Percentiles rank a stretch among this genome's conserved stretches.
These are phyloP conservation scores for Mitragyna speciosa DNA, from an alignment of 257 asterid species.

Conservation along the genomic window DNA sequence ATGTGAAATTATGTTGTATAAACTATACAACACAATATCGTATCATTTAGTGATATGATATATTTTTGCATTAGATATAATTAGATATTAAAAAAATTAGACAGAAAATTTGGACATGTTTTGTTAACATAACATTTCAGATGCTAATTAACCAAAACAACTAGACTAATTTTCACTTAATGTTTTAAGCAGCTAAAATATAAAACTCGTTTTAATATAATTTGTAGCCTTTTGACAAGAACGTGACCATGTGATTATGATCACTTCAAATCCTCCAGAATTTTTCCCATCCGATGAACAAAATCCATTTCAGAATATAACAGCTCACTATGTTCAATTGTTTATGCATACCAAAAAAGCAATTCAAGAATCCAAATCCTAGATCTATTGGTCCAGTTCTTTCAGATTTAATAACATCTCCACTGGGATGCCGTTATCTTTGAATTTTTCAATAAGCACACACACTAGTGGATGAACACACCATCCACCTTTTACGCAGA, in stretches of 20 bases:
- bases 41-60: too few species aligned
- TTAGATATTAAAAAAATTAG: too few species aligned
- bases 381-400: not conserved
- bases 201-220: not conserved
- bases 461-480: not conserved
- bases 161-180: not conserved
- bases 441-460: not conserved
- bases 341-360: not conserved
- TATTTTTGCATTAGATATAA: too few species aligned
- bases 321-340: not conserved
- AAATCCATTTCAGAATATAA: not conserved
- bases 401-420: not conserved
- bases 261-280: not conserved
- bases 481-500: not conserved
- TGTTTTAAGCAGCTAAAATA: not conserved
- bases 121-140: not conserved
- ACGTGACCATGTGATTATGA: constrained; percentile 2
- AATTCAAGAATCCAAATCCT: not conserved
- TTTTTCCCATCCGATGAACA: not conserved
- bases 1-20: too few species aligned
- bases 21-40: too few species aligned
- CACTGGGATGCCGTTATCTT: not conserved
- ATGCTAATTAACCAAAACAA: not conserved
- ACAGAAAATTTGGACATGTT: too few species aligned
- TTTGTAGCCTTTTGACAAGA: not conserved